phyloP scores from a whole-genome alignment of 1,284 basidiomycete species.

The Moesziomyces globuligerus region DNA sequence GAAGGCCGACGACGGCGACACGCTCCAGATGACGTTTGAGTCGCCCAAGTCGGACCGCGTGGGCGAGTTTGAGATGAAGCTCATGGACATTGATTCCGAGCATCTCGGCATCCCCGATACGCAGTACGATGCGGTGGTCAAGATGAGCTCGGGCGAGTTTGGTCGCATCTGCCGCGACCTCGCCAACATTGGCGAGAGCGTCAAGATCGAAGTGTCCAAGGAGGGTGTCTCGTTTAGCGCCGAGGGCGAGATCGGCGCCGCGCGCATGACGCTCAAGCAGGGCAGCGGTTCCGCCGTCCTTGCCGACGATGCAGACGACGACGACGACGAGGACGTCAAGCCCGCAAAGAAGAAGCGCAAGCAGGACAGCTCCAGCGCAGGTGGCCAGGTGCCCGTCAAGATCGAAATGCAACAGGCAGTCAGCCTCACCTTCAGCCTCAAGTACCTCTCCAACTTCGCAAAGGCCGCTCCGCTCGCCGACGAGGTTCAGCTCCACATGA shows the following conservation, averaged over 20 bases:
- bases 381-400: constrained; percentile 68
- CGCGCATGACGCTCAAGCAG: constrained; percentile 86
- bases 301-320: constrained; percentile 61
- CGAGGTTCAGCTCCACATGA: constrained; percentile 72
- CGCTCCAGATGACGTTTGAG: constrained; percentile 89
- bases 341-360: constrained; percentile 59
- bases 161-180: constrained; percentile 92
- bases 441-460: constrained; percentile 96
- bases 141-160: constrained; percentile 88
- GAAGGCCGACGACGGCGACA: constrained; percentile 89
- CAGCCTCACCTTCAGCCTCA: constrained; percentile 92
- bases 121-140: constrained; percentile 92
- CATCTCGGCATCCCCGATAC: constrained; percentile 98
- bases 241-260: constrained; percentile 94
- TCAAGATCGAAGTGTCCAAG: constrained; percentile 94
- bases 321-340: constrained; percentile 63
- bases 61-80: constrained; percentile 98
- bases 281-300: constrained; percentile 68
- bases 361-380: constrained; percentile 22
- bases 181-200: constrained; percentile 89
- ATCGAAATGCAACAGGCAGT: constrained; percentile 75
- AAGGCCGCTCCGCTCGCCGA: constrained; percentile 84
- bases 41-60: constrained; percentile 90
- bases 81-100: constrained; percentile 98
- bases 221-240: constrained; percentile 94